Evolutionary conservation across 768 basidiomycete genomes (phyloP), one percentile per base, ranked within the genome.

Genomic region (Serendipita sp.): DNA sequence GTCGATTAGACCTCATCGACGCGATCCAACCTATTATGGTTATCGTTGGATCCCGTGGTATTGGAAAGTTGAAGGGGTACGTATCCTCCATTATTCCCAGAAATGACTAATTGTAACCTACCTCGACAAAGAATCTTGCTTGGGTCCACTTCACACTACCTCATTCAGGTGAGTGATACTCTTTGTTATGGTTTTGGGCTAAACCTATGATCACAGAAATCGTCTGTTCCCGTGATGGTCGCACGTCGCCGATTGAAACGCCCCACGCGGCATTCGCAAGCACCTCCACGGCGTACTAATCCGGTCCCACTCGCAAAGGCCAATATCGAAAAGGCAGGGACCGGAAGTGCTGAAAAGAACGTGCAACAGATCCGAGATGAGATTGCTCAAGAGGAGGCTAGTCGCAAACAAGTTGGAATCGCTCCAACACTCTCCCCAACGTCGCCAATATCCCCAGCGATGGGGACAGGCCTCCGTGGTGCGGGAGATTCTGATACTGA

Each of bases 201-300:
- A 18, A 18, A 46, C 60, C 63, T 2, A 45, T 8, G 5, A 18
- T 51, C n/a, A 3, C 72, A 91, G 80, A 93, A 91, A 75, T 94
- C 91, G 67, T 91, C 91, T 15, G 93, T 95, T 0, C 93, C 94
- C 0, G 92, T 96, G 64, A 95, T 97, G 93, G 91, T 95, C 63
- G 91, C 93, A 3, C 89, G 93, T 63, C 85, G 92, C 63, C 80
- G 93, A 11, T 85, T 96, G 73, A 91, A 90, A 74, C 85, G 91
- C 2, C 90, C 92, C 23, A 85, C 92, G 11, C 83, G 84, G 64
- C 86, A 85, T 56, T 81, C 83, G 2, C 89, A 89, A 0, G 88
- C 91, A 73, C 83, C 91, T 36, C 81, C 89, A 32, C 86, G 85
- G 36, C 85, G 91, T 68, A 88, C 89, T 66, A 80, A 80, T 1